phyloP scores from a whole-genome alignment of 2,329 filamentous ascomycete species.

The Sporothrix globosa region DNA sequence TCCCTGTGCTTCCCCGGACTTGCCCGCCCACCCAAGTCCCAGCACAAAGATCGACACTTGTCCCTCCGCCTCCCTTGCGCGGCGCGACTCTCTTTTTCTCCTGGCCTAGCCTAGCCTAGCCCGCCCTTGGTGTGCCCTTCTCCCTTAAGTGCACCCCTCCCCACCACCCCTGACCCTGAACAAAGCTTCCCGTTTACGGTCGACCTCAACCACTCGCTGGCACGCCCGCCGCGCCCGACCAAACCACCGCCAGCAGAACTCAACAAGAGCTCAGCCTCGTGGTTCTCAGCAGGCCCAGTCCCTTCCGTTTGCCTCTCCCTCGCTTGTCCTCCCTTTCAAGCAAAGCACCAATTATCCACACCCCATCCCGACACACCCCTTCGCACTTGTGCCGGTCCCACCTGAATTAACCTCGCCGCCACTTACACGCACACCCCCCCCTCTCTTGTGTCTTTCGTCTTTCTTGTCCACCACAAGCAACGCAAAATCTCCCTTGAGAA shows the following conservation, averaged over 20 bases:
- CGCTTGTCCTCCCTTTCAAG: conserved; percentile 23
- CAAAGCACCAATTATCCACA: not conserved
- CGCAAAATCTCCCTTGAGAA: conserved; percentile 32
- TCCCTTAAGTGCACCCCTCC: conserved; percentile 27
- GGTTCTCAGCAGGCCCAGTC: conserved; percentile 22
- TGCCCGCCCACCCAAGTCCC: conserved; percentile 21
- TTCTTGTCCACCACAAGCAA: conserved; percentile 33
- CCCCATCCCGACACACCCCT: not conserved
- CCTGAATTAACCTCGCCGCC: conserved; percentile 36
- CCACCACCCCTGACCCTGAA: conserved; percentile 18
- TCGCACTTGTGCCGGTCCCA: conserved; percentile 30
- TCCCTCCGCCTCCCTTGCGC: conserved; percentile 32
- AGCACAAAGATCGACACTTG: conserved; percentile 26
- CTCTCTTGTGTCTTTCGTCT: conserved; percentile 20
- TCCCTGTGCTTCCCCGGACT: conserved; percentile 30
- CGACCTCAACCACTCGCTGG: conserved; percentile 36
- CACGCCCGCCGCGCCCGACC: conserved; percentile 28
- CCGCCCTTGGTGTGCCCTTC: conserved; percentile 18
- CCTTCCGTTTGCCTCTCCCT: not conserved
- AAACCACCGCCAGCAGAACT: conserved; percentile 7
- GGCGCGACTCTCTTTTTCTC: not conserved
- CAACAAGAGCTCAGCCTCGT: conserved; percentile 37
- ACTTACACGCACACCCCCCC: not conserved
- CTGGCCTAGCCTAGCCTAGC: conserved; percentile 1
- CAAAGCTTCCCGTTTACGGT: conserved; percentile 29